A percentile compares a stretch with the other conserved stretches of the same genome.
Evolutionary conservation across 768 basidiomycete genomes (phyloP).

Genomic region (Suillus americanus): DNA sequence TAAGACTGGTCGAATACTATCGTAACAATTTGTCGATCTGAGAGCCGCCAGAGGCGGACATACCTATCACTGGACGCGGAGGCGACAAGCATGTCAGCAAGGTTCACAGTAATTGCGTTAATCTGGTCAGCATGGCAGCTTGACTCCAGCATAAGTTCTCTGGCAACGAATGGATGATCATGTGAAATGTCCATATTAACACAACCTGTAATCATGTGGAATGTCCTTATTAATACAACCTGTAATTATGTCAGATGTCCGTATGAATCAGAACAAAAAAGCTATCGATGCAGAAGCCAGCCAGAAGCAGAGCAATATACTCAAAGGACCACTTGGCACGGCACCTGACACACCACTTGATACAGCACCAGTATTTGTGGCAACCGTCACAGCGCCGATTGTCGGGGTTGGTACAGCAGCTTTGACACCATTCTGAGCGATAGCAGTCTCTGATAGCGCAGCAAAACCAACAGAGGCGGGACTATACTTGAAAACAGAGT

Average conservation of each 20-base stretch:
- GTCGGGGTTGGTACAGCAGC: constrained; percentile 1
- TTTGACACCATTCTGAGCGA: constrained; percentile 24
- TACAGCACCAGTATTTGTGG: constrained; percentile 1
- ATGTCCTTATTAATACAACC: not conserved
- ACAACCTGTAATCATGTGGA: not conserved
- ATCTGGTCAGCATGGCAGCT: too few relatives aligned
- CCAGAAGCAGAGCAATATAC: constrained; percentile 5
- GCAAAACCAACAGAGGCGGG: constrained; percentile 48
- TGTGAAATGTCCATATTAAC: not conserved
- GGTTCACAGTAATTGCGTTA: too few relatives aligned
- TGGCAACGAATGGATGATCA: not conserved
- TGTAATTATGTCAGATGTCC: not conserved
- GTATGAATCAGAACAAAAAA: not conserved
- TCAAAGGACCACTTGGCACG: constrained; percentile 1
- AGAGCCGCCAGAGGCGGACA: too few relatives aligned
- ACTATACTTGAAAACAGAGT: constrained; percentile 29
- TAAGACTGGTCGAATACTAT: too few relatives aligned
- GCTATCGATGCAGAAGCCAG: not conserved
- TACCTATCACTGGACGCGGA: too few relatives aligned
- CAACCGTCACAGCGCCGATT: not conserved
- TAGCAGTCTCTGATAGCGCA: constrained; percentile 32
- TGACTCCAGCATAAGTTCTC: constrained; percentile 3
- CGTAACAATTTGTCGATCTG: too few relatives aligned
- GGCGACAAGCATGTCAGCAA: too few relatives aligned
- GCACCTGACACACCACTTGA: not conserved